Evolutionary conservation across 2,329 filamentous ascomycete species (phyloP).

Genomic region (Fusarium agapanthi): DNA sequence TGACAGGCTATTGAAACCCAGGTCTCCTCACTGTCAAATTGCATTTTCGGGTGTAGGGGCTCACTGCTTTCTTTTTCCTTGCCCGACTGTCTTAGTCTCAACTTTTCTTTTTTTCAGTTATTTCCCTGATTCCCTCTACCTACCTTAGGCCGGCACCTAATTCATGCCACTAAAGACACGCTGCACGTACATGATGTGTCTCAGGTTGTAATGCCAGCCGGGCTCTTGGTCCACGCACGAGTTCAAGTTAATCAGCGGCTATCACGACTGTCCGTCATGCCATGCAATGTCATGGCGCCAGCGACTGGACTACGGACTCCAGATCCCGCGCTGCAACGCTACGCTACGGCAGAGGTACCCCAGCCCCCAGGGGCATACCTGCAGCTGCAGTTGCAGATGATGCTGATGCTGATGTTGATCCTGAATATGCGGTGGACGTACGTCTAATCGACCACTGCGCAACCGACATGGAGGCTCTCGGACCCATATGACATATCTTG

Average conservation of each 20-base stretch:
- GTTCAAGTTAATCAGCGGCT: not conserved
- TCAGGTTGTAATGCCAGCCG: slow-evolving; percentile 17
- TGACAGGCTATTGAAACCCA: not conserved
- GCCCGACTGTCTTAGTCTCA: not conserved
- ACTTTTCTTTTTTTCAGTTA: slow-evolving; percentile 16
- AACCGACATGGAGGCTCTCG: slow-evolving; percentile 22
- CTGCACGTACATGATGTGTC: slow-evolving; percentile 20
- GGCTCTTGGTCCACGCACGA: slow-evolving; percentile 4
- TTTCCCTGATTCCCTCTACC: slow-evolving; percentile 9
- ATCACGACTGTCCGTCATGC: not conserved
- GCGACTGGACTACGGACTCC: slow-evolving; percentile 4
- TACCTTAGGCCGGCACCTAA: slow-evolving; percentile 9
- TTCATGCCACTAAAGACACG: not conserved
- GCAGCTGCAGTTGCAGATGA: slow-evolving; percentile 7
- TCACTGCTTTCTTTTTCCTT: slow-evolving; percentile 23
- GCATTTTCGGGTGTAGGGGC: not conserved
- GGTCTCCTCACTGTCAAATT: not conserved
- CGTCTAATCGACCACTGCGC: slow-evolving; percentile 21
- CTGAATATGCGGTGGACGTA: slow-evolving; percentile 18
- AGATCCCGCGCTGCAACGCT: slow-evolving; percentile 27
- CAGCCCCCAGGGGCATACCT: slow-evolving; percentile 1
- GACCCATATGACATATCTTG: slow-evolving; percentile 31
- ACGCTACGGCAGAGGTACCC: slow-evolving; percentile 16
- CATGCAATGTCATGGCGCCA: not conserved
- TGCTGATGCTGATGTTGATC: not conserved